Base-by-base conservation (phyloP, 2,329 filamentous ascomycete species). In the Neofusicoccum kwambonambiense region DNA sequence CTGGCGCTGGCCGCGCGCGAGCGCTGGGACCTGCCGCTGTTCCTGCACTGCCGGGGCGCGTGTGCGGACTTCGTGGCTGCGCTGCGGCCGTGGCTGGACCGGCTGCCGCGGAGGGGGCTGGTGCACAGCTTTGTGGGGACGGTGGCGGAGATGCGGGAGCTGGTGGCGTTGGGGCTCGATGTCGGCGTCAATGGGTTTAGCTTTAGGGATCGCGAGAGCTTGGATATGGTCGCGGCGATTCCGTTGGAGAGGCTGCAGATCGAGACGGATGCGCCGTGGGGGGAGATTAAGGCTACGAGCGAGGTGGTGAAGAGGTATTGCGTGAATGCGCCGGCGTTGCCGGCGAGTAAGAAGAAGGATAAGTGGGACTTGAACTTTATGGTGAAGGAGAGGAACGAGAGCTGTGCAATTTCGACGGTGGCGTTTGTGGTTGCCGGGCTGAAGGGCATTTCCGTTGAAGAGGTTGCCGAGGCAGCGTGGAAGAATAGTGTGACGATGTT, bases 201-300 rank as follows among this genome's bases (percentile, higher is more conserved):
- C 39, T 83, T 83, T 54, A 70, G 74, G 22, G 74, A 76, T 0
- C 69, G 73, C 0, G 76, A 75, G 19, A 77, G 76, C 17, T 41
- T 81, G 61, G 76, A 80, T 2, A 82, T 83, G 80, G 78, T 80
- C 1, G 71, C 72, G 0, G 70, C 71, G 3, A 70, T 82, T 12
- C 81, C 81, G 1, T 63, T 83, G 52, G 73, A 76, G 5, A 73
- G 69, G 19, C 64, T 83, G 41, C 80, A 83, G 66, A 73, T 83
- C 15, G 81, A 83, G 70, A 83, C 81, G 0, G 81, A 83, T 72
- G 79, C 81, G 7, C 81, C 81, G 0, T 83, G 81, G 81, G 82
- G 81, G 0, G 78, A 79, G 62, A 78, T 83, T 3, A 69, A 77
- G 54, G 68, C 70, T 0, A 69, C 67, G 5, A 70, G 47, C 68